Base-by-base conservation (phyloP, 305 asterid species). In the Nicotiana rustica region DNA sequence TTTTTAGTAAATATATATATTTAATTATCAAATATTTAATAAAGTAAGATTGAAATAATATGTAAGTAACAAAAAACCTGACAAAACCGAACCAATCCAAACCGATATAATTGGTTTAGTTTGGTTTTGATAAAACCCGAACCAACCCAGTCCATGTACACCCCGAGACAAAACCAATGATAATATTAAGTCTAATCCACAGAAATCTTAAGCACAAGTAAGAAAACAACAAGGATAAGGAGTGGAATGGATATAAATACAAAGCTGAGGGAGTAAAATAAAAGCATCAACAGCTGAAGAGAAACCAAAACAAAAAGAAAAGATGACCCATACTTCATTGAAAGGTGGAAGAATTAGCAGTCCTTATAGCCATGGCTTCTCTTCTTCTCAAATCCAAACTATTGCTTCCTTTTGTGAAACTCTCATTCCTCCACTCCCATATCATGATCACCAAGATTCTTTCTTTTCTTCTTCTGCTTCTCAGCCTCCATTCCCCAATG, bases 291-390 rank as follows among this genome's bases (percentile, higher is more conserved):
- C n/a, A 55, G n/a, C 15, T 68, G 31, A 68, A 68, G 52, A 68
- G 77, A 33, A 17, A 41, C 18, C 10, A 21, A 64, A 31, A 69
- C 60, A 41, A 15, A 19, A 85, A 86, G 90, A 78, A 77, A 75
- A 87, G 78, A 83, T 79, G 64, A 82, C 78, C 4, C 97, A 93
- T 86, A 93, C 95, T 1, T 83, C 91, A 90, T 85, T 94, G 87
- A 84, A 77, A 76, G 93, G 93, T 81, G 87, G 88, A 62, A 84
- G 85, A 21, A 88, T 73, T 77, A 56, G 82, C 62, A 86, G 89
- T 62, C 85, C 81, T 83, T 90, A 90, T 87, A 88, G 18, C 80
- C 98, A 96, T 94, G 98, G 97, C 82, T 90, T 94, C 71, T 93
- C 95, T 81, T 67, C 89, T 19, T 83, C 92, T 69, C 97, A 96